These are phyloP conservation scores for Lasiodiplodia hormozganensis DNA, from an alignment of 2,329 filamentous ascomycete genomes.

Conservation along the genomic window DNA sequence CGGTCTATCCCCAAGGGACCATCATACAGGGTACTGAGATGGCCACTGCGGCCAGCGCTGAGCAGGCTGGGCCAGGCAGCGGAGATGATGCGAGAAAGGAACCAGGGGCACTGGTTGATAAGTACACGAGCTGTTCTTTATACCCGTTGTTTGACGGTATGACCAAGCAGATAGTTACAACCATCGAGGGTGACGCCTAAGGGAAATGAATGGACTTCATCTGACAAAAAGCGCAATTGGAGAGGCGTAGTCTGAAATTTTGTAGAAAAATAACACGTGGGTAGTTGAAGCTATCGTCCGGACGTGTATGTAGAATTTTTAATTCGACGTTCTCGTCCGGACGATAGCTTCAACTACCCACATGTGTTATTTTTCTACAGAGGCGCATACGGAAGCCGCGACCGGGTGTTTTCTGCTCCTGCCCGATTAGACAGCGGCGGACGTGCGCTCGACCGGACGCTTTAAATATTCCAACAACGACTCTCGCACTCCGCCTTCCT, in stretches of 20 bases:
- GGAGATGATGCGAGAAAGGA: slow-evolving; percentile 37
- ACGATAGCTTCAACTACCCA: too few species aligned
- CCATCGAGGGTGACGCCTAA: slow-evolving; percentile 35
- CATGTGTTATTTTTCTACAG: too few species aligned
- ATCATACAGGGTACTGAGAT: slow-evolving; percentile 33
- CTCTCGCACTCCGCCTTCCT: neutral
- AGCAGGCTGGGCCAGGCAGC: slow-evolving; percentile 38
- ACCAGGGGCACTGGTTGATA: slow-evolving; percentile 65
- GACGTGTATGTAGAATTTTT: too few species aligned
- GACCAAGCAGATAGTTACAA: slow-evolving; percentile 58
- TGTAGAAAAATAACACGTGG: too few species aligned
- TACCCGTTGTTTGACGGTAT: slow-evolving; percentile 72
- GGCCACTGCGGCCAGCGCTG: slow-evolving; percentile 34
- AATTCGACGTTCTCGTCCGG: too few species aligned
- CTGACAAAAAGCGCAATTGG: too few species aligned
- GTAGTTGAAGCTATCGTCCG: too few species aligned
- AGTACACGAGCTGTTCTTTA: slow-evolving; percentile 76
- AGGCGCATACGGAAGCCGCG: neutral
- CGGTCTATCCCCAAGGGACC: slow-evolving; percentile 74
- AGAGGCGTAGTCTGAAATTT: too few species aligned
- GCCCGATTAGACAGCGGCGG: neutral
- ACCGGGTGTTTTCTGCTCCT: neutral
- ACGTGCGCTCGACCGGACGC: neutral
- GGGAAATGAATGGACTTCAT: neutral
- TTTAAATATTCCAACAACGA: neutral